A percentile compares a stretch with the other conserved stretches of the same genome.
These are phyloP conservation scores for Taphrina flavorubra DNA, from an alignment of 1,139 yeast genomes.

Conservation along the genomic window DNA sequence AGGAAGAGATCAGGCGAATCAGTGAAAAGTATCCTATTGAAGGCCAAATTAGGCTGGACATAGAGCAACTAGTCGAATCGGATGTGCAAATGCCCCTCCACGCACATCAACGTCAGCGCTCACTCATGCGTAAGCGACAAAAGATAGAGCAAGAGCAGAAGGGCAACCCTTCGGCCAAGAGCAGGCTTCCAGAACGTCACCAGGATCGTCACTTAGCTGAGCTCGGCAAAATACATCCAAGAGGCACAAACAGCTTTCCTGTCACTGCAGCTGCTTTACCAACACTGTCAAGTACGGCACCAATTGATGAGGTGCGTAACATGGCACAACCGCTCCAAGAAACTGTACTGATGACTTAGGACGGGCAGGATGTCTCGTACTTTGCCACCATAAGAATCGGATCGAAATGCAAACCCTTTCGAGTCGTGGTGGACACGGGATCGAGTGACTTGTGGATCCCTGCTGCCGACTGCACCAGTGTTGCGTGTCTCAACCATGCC, in stretches of 20 bases:
- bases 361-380: conserved; percentile 32
- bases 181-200: neutral
- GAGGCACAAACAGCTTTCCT: conserved; percentile 8
- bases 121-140: neutral
- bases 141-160: neutral
- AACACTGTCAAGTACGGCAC: conserved; percentile 3
- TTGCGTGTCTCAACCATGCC: conserved; percentile 56
- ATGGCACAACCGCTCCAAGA: neutral
- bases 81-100: neutral
- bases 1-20: neutral
- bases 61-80: neutral
- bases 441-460: conserved; percentile 70
- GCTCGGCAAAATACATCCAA: neutral
- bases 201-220: neutral
- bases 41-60: neutral
- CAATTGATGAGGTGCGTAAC: conserved; percentile 7
- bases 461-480: conserved; percentile 59
- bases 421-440: conserved; percentile 68
- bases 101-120: neutral
- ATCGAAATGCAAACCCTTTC: conserved; percentile 53
- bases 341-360: conserved; percentile 2
- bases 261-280: neutral
- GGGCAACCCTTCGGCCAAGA: neutral
- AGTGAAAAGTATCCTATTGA: conserved; percentile 6
- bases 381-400: conserved; percentile 27